A percentile compares a stretch with the other conserved stretches of the same genome.
Evolutionary conservation across 495 filamentous ascomycete species (phyloP).

Genomic region (Penicillium odoratum): DNA sequence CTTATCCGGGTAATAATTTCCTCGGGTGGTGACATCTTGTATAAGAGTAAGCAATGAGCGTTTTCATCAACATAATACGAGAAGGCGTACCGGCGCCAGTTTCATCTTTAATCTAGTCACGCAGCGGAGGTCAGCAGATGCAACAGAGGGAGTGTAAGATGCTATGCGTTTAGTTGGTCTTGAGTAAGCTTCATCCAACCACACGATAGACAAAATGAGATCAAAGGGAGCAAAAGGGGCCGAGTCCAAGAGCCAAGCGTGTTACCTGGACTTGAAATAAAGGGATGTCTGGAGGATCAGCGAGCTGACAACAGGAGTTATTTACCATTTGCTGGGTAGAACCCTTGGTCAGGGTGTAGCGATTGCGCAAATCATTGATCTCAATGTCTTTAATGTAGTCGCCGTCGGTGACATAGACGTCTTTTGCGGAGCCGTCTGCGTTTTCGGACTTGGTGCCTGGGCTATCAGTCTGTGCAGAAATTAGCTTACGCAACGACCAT

Average conservation of each 20-base stretch:
- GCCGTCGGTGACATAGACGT: constrained; percentile 91
- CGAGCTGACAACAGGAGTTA: constrained; percentile 67
- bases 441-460: constrained; percentile 48
- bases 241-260: constrained; percentile 35
- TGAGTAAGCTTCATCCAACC: constrained; percentile 80
- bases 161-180: constrained; percentile 62
- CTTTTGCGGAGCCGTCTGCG: constrained; percentile 56
- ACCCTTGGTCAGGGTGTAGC: constrained; percentile 96
- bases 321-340: constrained; percentile 99
- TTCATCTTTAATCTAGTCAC: constrained; percentile 99
- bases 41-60: constrained; percentile 59
- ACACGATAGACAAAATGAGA: constrained; percentile 50
- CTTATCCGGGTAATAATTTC: constrained; percentile 95
- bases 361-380: constrained; percentile 95
- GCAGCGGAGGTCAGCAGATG: constrained; percentile 95
- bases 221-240: constrained; percentile 31
- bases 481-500: background rate
- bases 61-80: constrained; percentile 46
- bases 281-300: constrained; percentile 72
- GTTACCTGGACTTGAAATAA: constrained; percentile 1
- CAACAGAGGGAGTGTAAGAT: constrained; percentile 74
- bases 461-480: constrained; percentile 45
- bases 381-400: constrained; percentile 98
- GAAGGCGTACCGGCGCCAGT: constrained; percentile 98
- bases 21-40: constrained; percentile 98